Base-by-base conservation (phyloP, 164 flowering plant species). In the Vitis labrusca region DNA sequence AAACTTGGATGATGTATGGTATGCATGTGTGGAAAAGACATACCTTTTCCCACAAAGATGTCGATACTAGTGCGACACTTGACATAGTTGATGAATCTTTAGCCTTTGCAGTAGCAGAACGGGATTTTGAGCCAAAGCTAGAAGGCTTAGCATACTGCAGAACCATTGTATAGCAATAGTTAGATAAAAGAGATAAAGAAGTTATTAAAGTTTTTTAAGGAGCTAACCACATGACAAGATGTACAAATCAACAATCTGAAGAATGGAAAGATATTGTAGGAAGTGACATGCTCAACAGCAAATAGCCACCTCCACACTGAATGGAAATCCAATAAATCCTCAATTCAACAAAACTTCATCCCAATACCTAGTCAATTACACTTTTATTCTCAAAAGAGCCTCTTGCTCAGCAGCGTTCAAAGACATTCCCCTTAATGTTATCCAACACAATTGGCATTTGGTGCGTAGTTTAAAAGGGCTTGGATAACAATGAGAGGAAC, bases 1-100 rank as follows among this genome's bases (percentile, higher is more conserved):
- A 37, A 37, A 37, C 44, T 3, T 37, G 44, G 44, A 37, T 37
- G 44, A 37, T 37, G 44, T 37, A 6, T 37, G 44, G 44, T 6
- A 64, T 8, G 48, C 55, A 55, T 64, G 27, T 47, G 44, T 15
- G 47, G 4, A 49, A 47, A 49, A 52, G 54, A 0, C 68, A 29
- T 66, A 94, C 99, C 89, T 94, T 94, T 58, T 88, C 86, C 94
- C 98, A 94, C 8, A 66, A 71, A 15, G 76, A 78, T 64, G 90
- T 78, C 50, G 85, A 69, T 15, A 65, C 64, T 51, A 54, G 16
- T 50, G 47, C 37, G 29, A 65, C 67, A 67, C 71, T 81, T 30
- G 79, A 72, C 51, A 76, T 16, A 53, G 76, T 58, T 14, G 66
- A 60, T n/a, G 60, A 59, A 69, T 75, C 86, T 76, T 79, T 83